These are phyloP conservation scores for Houttuynia cordata DNA, from an alignment of 164 flowering plant genomes.

Conservation along the genomic window DNA sequence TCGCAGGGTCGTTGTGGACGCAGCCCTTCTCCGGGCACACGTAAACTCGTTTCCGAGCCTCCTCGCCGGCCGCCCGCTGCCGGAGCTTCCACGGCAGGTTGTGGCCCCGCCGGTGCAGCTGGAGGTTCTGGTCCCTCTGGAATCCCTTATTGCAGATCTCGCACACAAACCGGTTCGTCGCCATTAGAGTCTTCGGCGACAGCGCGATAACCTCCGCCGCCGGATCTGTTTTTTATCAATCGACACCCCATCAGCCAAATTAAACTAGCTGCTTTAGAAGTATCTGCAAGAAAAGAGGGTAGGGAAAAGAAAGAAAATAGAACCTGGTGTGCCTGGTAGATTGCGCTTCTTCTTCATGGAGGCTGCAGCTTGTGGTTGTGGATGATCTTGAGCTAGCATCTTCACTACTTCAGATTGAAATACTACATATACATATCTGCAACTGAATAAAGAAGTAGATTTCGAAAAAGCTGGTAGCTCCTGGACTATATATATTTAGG, in stretches of 20 bases:
- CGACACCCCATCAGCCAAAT: background rate
- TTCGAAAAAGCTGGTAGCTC: no score
- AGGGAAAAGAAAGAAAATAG: conserved; percentile 9
- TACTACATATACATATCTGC: no score
- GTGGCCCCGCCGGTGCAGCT: conserved; percentile 57
- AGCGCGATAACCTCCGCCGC: conserved; percentile 65
- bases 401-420: background rate
- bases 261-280: background rate
- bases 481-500: no score
- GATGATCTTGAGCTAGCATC: conserved; percentile 2
- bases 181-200: conserved; percentile 63
- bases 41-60: conserved; percentile 53
- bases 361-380: conserved; percentile 8
- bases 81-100: conserved; percentile 64
- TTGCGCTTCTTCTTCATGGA: conserved; percentile 41
- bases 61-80: conserved; percentile 37
- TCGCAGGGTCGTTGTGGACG: conserved; percentile 55
- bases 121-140: conserved; percentile 71
- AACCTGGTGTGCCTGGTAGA: conserved; percentile 72
- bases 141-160: conserved; percentile 77
- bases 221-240: conserved; percentile 49
- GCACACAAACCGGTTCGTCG: conserved; percentile 59
- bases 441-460: no score
- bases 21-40: conserved; percentile 67
- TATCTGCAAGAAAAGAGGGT: background rate